A percentile compares a stretch with the other conserved stretches of the same genome.
Evolutionary conservation across 78 protist species (phyloP).

Genomic region (Polysphondylium violaceum): DNA sequence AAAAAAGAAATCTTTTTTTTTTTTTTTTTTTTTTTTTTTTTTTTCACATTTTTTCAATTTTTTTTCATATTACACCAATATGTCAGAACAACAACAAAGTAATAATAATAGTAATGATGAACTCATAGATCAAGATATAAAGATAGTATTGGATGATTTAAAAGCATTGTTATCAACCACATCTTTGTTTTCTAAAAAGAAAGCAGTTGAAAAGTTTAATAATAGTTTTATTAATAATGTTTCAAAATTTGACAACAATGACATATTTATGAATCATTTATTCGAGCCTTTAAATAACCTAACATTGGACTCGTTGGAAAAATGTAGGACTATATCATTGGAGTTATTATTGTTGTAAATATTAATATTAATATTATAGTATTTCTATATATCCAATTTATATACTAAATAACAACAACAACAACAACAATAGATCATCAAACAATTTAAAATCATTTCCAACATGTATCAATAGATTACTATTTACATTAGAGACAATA

Average conservation of each 20-base stretch:
- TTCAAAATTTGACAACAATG: not conserved
- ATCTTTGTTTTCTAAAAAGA: constrained; percentile 8
- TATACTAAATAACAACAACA: not conserved
- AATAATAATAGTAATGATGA: too few relatives aligned
- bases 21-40: too few relatives aligned
- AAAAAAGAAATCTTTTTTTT: too few relatives aligned
- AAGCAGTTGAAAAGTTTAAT: not conserved
- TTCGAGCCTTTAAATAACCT: not conserved
- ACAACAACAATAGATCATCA: not conserved
- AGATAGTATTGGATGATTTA: too few relatives aligned
- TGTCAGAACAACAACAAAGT: too few relatives aligned
- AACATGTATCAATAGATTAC: constrained; percentile 1
- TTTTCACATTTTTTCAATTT: too few relatives aligned
- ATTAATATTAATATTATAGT: not conserved
- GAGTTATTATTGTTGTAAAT: constrained; percentile 7
- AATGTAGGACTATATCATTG: constrained; percentile 26
- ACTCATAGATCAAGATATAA: too few relatives aligned
- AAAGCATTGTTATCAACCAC: not conserved
- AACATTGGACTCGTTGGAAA: constrained; percentile 25
- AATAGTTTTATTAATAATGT: not conserved
- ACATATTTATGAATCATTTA: not conserved
- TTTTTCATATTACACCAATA: too few relatives aligned
- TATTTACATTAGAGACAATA: constrained; percentile 5
- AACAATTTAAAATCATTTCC: not conserved
- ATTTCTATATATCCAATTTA: not conserved